phyloP scores from a whole-genome alignment of 352 stramenopile species.

The Globisporangium cederbergense region DNA sequence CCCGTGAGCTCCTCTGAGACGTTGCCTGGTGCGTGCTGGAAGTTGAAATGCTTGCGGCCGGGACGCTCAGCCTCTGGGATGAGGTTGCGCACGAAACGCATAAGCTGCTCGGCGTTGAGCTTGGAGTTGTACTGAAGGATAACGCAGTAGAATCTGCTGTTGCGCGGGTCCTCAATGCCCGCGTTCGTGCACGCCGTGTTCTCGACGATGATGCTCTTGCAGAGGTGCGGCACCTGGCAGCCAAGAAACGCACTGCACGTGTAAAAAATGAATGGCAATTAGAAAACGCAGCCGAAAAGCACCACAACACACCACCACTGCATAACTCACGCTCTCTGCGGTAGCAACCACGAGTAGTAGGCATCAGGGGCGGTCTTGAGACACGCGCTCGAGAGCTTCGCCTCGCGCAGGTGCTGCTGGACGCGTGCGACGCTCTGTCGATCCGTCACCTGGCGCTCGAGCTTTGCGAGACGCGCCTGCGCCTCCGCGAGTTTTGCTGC shows the following conservation, averaged over 20 bases:
- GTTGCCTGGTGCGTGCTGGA: conserved; percentile 74
- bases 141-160: conserved; percentile 82
- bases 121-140: conserved; percentile 86
- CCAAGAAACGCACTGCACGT: conserved; percentile 51
- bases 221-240: conserved; percentile 67
- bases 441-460: conserved; percentile 15
- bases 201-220: conserved; percentile 89
- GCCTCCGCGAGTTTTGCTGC: conserved; percentile 9
- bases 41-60: conserved; percentile 83
- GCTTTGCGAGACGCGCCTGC: conserved; percentile 9
- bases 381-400: conserved; percentile 49
- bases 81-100: conserved; percentile 68
- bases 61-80: conserved; percentile 53
- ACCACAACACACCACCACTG: neutral
- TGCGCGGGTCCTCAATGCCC: conserved; percentile 50
- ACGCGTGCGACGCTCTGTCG: conserved; percentile 18
- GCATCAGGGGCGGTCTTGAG: conserved; percentile 63
- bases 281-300: neutral
- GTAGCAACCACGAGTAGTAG: conserved; percentile 77
- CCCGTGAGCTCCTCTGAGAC: conserved; percentile 74
- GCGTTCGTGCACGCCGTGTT: conserved; percentile 74
- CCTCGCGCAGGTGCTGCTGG: conserved; percentile 23
- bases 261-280: neutral
- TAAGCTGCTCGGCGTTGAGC: conserved; percentile 78
- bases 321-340: conserved; percentile 46